Evolutionary conservation across 225 moss, liverwort and hornwort species (phyloP), one percentile per base, ranked within the genome.

Genomic region (Sphagnum tenellum): DNA sequence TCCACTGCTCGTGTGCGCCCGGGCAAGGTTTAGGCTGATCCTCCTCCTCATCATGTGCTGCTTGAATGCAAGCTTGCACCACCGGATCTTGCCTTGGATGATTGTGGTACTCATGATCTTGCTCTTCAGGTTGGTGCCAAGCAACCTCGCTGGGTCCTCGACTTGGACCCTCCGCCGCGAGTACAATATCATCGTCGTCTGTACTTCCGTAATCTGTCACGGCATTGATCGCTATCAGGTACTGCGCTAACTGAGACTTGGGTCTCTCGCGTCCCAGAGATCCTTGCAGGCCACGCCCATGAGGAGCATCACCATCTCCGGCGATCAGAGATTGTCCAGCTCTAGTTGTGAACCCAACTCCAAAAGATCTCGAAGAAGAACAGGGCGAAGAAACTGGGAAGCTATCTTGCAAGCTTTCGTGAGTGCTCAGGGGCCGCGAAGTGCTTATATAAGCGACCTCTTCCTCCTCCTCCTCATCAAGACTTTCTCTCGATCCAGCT

Each of bases 131-230:
- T 56, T 83, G 75, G 8, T 74, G 76, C 83, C 83, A 83, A 29
- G 83, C 83, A 55, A 74, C 78, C 54, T 83, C 83, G 59, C 79
- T 83, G 3, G 83, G 83, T 46, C 83, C 83, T 70, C 79, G 29
- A 29, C 29, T 29, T 0, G 29, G 29, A 29, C 29, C 29, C 29
- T 29, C 29, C 29, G 29, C 29, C 29, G 29, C 83, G 2, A 79
- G 65, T 50, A 72, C 68, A 55, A 74, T 67, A 47, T 76, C 74
- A 29, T 29, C 29, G 45, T 72, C 76, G 48, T 83, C 79, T 52
- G 75, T 75, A 55, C 46, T 49, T 55, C 72, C 72, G 29, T 29
- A 29, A 61, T 63, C 72, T 7, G 64, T 61, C 61, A 67, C 5
- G 7, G 79, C 55, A 1, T 71, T 65, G 5, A 74, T 72, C 12